phyloP scores from a whole-genome alignment of 2,329 filamentous ascomycete species.

The Sporothrix brasiliensis region DNA sequence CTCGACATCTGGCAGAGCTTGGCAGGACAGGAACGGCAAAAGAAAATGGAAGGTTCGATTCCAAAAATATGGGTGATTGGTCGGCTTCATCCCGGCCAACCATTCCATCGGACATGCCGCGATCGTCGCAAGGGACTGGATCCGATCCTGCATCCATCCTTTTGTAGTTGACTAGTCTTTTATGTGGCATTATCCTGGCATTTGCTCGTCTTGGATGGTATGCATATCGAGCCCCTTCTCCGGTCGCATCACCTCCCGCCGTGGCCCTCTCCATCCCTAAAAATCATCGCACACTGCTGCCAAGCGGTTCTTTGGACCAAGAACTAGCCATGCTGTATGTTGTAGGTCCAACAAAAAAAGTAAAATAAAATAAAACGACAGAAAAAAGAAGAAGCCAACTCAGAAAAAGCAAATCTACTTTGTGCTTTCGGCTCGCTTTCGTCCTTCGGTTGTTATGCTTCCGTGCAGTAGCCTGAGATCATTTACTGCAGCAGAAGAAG shows the following conservation, averaged over 20 bases:
- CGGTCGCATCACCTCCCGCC: constrained; percentile 7
- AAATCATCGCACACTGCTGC: no score
- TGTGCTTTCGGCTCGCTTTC: neutral
- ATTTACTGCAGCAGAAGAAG: neutral
- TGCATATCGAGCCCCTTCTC: constrained; percentile 4
- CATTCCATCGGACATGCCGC: constrained; percentile 21
- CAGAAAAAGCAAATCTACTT: neutral
- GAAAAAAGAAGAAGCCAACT: no score
- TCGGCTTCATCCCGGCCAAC: constrained; percentile 6
- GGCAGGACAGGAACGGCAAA: neutral
- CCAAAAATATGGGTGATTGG: neutral
- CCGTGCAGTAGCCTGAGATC: constrained; percentile 14
- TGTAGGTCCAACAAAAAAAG: neutral
- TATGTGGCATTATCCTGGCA: constrained; percentile 6
- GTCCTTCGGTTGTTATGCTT: neutral
- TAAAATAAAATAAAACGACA: no score
- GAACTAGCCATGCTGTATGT: neutral
- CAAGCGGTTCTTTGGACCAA: neutral
- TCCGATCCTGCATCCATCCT: constrained; percentile 13
- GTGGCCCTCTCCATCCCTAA: neutral
- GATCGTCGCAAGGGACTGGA: neutral
- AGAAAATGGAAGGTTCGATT: neutral
- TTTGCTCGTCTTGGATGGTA: neutral
- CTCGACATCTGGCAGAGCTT: neutral
- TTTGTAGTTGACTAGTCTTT: neutral